phyloP scores from a whole-genome alignment of 345 rosid genomes.

The Syzygium jambos region DNA sequence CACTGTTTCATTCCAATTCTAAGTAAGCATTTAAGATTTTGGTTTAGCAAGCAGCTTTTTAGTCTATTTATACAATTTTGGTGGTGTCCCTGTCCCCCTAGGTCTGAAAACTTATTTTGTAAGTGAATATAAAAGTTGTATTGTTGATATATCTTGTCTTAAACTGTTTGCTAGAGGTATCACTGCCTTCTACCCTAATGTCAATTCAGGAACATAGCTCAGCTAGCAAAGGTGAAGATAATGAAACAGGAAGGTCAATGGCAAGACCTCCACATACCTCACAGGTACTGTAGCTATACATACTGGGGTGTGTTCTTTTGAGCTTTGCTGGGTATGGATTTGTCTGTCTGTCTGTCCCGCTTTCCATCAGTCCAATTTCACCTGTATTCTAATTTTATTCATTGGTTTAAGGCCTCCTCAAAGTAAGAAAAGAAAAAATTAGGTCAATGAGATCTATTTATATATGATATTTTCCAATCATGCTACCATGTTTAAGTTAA shows the following conservation, averaged over 20 bases:
- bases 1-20: conserved; percentile 44
- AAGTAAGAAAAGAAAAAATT: neutral
- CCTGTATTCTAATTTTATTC: neutral
- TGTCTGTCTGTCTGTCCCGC: neutral
- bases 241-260: conserved; percentile 42
- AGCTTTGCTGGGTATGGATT: neutral
- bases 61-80: neutral
- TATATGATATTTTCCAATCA: neutral
- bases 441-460: neutral
- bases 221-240: conserved; percentile 39
- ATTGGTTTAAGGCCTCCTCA: neutral
- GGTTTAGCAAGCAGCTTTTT: neutral
- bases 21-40: conserved; percentile 11
- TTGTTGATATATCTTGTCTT: neutral
- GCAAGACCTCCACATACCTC: conserved; percentile 51
- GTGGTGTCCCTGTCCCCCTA: neutral
- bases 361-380: neutral
- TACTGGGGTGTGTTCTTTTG: neutral
- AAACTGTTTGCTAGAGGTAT: neutral
- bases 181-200: neutral
- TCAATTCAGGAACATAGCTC: conserved; percentile 46
- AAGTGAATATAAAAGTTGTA: neutral
- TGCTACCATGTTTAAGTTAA: neutral
- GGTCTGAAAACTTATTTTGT: neutral
- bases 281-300: conserved; percentile 17